These are phyloP conservation scores for Achlya hypogyna DNA, from an alignment of 352 stramenopile genomes.

Conservation along the genomic window DNA sequence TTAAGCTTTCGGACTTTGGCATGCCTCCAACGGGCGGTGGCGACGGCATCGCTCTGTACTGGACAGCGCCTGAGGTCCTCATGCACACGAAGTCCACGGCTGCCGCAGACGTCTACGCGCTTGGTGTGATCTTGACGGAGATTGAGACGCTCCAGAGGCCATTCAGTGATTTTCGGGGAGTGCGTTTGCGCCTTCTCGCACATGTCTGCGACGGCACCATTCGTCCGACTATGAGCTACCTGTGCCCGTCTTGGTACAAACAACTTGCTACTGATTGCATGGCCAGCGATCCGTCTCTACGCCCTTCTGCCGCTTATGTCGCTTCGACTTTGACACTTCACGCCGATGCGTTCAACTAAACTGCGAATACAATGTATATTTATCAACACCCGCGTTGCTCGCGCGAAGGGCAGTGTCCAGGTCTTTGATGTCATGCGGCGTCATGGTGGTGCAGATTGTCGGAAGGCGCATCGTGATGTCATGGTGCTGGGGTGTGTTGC, in stretches of 20 bases:
- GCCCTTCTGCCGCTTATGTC: not conserved
- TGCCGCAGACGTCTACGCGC: constrained; percentile 34
- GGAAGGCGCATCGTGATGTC: no score
- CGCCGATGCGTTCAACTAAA: not conserved
- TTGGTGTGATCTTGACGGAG: constrained; percentile 48
- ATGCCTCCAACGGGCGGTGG: not conserved
- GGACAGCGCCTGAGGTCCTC: constrained; percentile 47
- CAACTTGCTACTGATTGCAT: not conserved
- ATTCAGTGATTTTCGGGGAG: constrained; percentile 20
- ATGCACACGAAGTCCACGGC: constrained; percentile 27
- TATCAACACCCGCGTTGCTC: no score
- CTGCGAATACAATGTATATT: not conserved
- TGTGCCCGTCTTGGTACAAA: not conserved
- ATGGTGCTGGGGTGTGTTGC: no score
- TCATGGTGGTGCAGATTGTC: no score
- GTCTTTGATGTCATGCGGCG: no score
- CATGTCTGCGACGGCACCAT: not conserved
- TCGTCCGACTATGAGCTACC: not conserved
- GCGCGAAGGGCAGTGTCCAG: no score
- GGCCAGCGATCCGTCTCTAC: not conserved
- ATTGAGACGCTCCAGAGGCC: constrained; percentile 47
- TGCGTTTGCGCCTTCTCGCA: not conserved
- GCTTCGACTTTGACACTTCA: not conserved
- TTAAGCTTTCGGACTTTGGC: not conserved
- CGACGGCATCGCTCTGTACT: constrained; percentile 8